Conservation (phyloP, 2,329 filamentous ascomycete species). For the Cladosporium sp. region DNA sequence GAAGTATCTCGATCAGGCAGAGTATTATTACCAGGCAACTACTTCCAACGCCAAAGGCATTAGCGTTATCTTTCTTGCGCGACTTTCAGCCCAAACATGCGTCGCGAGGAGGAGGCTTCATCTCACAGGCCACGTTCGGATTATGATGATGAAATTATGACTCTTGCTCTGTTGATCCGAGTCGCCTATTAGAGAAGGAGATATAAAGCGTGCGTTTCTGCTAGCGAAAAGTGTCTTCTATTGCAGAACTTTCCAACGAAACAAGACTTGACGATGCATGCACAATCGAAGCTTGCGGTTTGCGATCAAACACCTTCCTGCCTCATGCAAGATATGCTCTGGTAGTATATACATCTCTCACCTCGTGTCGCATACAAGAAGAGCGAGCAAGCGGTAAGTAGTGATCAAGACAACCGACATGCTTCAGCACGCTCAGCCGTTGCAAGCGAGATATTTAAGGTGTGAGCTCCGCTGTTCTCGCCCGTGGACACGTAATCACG, state of each 20-base stretch:
- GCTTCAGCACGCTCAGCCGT: not conserved
- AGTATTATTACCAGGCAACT: not conserved
- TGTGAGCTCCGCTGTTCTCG: not conserved
- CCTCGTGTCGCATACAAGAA: not conserved
- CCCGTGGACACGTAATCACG: not conserved
- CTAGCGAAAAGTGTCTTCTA: not conserved
- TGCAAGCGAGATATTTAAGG: not conserved
- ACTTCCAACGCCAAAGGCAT: not conserved
- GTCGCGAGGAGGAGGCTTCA: not conserved
- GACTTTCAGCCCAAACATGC: not conserved
- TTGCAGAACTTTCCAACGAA: not conserved
- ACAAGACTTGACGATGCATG: not conserved
- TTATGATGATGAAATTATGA: not conserved
- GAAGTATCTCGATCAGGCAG: not conserved
- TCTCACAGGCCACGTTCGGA: not conserved
- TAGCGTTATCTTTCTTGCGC: not conserved
- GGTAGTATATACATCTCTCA: not conserved
- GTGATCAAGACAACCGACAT: not conserved
- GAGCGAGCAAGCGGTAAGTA: not conserved
- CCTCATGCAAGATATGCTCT: not conserved
- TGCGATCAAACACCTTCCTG: not conserved
- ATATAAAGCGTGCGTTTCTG: not conserved
- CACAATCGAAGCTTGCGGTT: not conserved
- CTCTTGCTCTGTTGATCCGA: not conserved
- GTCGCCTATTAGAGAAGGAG: not conserved